Base-by-base conservation (phyloP, 306 rosid species). In the Dryas alaskensis region DNA sequence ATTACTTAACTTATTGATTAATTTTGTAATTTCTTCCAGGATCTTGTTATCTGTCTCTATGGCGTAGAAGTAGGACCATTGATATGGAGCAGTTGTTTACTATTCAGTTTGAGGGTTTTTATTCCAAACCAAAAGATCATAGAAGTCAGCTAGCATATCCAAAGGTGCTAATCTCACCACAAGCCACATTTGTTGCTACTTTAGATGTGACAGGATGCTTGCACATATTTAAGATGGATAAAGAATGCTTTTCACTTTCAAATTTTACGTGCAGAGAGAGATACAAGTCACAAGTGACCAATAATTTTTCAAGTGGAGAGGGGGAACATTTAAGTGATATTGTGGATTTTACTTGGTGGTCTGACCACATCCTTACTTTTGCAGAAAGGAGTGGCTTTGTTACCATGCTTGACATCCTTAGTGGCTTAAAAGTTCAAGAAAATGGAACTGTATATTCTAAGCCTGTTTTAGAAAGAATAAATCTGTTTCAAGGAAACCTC, bases 311-410 rank as follows among this genome's bases (percentile, higher is more conserved):
- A 47, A 81, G 69, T 75, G 88, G 70, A 73, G 79, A 70, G 16
- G 68, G 61, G 37, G 83, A 67, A 65, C 44, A 78, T 66, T 55
- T 73, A 16, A 44, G 52, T 59, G 87, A 76, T 72, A 60, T 80
- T 82, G 85, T 91, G 83, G 97, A 94, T 82, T 92, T 94, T 86
- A 84, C 88, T 50, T 94, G 99, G 99, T 92, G 96, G 99, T 83
- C 86, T 78, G 92, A 86, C 78, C 93, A 87, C 78, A 80, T 90
- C 81, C 83, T 94, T 78, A 74, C 92, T 58, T 60, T 80, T 82
- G 87, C 88, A 73, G 85, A 84, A 75, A 86, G 80, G 74, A 74
- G 73, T 76, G 95, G 97, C 12, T 40, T 74, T 81, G 84, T 88
- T 73, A 70, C 75, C 82, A 81, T 94, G 93, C 67, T 94, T 85